Conservation (phyloP, 371 early-diverging fungal species). For the Saksenaea oblongispora region DNA sequence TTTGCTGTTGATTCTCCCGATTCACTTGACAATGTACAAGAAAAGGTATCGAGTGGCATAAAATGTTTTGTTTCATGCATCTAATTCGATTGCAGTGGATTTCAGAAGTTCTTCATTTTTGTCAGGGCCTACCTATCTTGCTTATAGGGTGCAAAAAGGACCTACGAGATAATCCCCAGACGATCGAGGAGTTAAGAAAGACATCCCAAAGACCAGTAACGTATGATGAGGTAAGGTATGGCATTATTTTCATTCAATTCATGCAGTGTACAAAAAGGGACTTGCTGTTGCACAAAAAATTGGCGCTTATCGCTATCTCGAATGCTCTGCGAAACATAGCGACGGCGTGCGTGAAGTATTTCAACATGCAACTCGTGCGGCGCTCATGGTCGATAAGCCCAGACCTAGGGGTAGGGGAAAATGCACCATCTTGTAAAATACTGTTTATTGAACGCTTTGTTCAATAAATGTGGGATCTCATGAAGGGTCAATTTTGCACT, state of each 20-base stretch:
- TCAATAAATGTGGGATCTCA: not conserved
- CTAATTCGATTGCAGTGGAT: constrained; percentile 71
- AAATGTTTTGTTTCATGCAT: not conserved
- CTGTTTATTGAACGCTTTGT: not conserved
- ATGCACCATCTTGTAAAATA: constrained; percentile 30
- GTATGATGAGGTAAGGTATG: constrained; percentile 63
- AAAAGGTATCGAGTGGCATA: constrained; percentile 46
- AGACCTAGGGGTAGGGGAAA: constrained; percentile 21
- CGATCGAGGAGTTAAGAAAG: constrained; percentile 75
- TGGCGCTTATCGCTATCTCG: constrained; percentile 76
- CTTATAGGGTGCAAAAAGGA: constrained; percentile 93
- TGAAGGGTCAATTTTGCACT: too few relatives aligned
- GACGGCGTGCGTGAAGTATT: constrained; percentile 80
- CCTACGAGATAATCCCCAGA: constrained; percentile 77
- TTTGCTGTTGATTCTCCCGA: constrained; percentile 86
- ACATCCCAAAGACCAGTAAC: constrained; percentile 80
- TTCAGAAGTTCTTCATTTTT: constrained; percentile 89
- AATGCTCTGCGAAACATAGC: constrained; percentile 73
- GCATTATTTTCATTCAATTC: not conserved
- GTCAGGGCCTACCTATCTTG: constrained; percentile 82
- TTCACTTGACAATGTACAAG: constrained; percentile 84
- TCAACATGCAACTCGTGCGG: constrained; percentile 67
- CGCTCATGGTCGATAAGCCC: constrained; percentile 49
- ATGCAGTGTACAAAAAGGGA: constrained; percentile 42
- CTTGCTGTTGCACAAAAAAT: constrained; percentile 66